A percentile compares a stretch with the other conserved stretches of the same genome.
Evolutionary conservation across 2,329 filamentous ascomycete genomes (phyloP).

Genomic region (Trichoderma sp.): DNA sequence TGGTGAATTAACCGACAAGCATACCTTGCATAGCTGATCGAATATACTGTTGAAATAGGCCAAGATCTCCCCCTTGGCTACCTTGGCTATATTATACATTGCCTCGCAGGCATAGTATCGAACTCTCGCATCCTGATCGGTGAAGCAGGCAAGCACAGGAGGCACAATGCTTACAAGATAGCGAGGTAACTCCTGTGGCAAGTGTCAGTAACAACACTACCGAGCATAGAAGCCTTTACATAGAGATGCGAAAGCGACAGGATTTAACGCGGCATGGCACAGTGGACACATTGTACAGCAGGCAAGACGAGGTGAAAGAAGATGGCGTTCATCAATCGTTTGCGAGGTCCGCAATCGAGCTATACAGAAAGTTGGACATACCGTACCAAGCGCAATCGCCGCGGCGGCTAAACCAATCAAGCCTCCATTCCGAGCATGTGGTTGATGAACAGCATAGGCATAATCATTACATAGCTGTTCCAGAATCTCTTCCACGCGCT

Average conservation of each 20-base stretch:
- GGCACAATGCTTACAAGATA: slow-evolving; percentile 94
- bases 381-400: slow-evolving; percentile 88
- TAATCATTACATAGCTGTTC: slow-evolving; percentile 97
- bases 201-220: slow-evolving; percentile 51
- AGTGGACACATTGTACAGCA: background rate
- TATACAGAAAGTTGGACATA: slow-evolving; percentile 47
- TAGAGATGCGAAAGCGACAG: background rate
- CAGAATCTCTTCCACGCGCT: slow-evolving; percentile 80
- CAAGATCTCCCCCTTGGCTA: slow-evolving; percentile 95
- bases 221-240: background rate
- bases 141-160: slow-evolving; percentile 94
- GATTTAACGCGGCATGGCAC: background rate
- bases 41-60: slow-evolving; percentile 99
- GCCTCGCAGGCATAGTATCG: slow-evolving; percentile 98
- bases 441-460: slow-evolving; percentile 94
- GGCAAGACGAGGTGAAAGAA: background rate
- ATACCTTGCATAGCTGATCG: slow-evolving; percentile 91
- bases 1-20: background rate
- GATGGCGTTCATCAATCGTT: background rate
- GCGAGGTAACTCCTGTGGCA: slow-evolving; percentile 78
- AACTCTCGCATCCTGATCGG: slow-evolving; percentile 94
- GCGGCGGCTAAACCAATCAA: slow-evolving; percentile 93
- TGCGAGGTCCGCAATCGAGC: background rate
- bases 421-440: slow-evolving; percentile 92
- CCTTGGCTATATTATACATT: slow-evolving; percentile 99